These are phyloP conservation scores for Leccinum variicolor DNA, from an alignment of 768 basidiomycete species.

Conservation along the genomic window DNA sequence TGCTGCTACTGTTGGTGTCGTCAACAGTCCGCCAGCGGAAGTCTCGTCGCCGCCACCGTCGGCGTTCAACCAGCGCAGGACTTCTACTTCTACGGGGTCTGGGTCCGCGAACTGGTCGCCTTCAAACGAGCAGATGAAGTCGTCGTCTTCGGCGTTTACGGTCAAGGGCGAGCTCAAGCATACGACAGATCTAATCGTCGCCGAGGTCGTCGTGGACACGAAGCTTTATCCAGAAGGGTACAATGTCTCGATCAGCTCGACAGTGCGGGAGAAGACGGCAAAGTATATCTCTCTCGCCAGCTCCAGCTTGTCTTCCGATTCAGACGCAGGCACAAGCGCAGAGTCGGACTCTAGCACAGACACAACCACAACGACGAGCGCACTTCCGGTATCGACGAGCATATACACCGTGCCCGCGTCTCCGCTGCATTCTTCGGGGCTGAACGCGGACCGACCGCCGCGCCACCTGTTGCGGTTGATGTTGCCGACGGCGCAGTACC, in stretches of 20 bases:
- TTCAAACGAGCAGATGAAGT: conserved; percentile 32
- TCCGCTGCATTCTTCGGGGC: conserved; percentile 70
- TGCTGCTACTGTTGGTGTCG: background rate
- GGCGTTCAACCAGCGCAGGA: conserved; percentile 13
- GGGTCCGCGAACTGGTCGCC: conserved; percentile 22
- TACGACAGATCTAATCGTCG: conserved; percentile 68
- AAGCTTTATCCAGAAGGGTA: conserved; percentile 81
- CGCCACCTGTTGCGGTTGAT: conserved; percentile 77
- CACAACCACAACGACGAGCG: conserved; percentile 2
- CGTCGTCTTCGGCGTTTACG: conserved; percentile 54
- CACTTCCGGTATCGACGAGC: conserved; percentile 53
- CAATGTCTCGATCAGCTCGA: conserved; percentile 45
- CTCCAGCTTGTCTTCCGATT: background rate
- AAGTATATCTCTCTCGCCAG: conserved; percentile 33
- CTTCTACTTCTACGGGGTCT: conserved; percentile 26
- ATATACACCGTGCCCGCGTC: conserved; percentile 81
- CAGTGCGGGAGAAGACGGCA: conserved; percentile 36
- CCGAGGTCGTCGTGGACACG: conserved; percentile 78
- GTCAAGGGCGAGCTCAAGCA: conserved; percentile 57
- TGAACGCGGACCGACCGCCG: conserved; percentile 48
- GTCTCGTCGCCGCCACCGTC: conserved; percentile 26
- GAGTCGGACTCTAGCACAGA: background rate
- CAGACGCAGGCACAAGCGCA: background rate
- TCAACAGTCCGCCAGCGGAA: conserved; percentile 1
- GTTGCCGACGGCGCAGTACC: conserved; percentile 80